Conservation (phyloP, 768 basidiomycete species). For the Calocybe cyanea region DNA sequence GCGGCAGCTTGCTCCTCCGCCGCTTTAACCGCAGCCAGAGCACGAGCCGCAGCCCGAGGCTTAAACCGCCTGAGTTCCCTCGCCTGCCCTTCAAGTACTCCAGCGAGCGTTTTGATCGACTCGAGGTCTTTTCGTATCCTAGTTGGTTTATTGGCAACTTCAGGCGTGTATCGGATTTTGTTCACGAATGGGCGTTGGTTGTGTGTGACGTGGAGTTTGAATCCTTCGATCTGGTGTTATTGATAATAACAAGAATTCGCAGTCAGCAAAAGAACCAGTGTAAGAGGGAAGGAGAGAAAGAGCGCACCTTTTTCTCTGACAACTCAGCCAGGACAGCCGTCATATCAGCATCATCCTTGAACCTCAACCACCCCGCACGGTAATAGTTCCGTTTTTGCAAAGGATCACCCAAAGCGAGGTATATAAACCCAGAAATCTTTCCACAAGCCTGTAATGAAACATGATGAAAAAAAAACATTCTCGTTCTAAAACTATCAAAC, state of each 20-base stretch:
- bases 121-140: slow-evolving; percentile 78
- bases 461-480: slow-evolving; percentile 4
- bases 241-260: slow-evolving; percentile 4
- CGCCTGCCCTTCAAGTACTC: slow-evolving; percentile 72
- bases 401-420: slow-evolving; percentile 90
- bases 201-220: slow-evolving; percentile 89
- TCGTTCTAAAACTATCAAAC: not conserved
- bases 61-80: slow-evolving; percentile 44
- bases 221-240: slow-evolving; percentile 76
- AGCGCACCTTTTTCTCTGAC: slow-evolving; percentile 77
- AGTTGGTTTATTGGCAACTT: slow-evolving; percentile 75
- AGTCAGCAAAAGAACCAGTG: not conserved
- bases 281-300: not conserved
- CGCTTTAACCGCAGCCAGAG: slow-evolving; percentile 16
- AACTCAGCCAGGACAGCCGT: slow-evolving; percentile 63
- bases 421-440: slow-evolving; percentile 76
- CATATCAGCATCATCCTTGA: slow-evolving; percentile 85
- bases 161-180: slow-evolving; percentile 76
- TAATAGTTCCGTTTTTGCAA: slow-evolving; percentile 91
- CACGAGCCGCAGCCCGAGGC: slow-evolving; percentile 20
- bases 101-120: slow-evolving; percentile 69
- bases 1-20: slow-evolving; percentile 24
- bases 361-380: slow-evolving; percentile 91
- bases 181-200: slow-evolving; percentile 75
- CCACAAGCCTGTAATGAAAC: slow-evolving; percentile 56